phyloP scores from a whole-genome alignment of 2,329 filamentous ascomycete genomes.

The Pyricularia sp. region DNA sequence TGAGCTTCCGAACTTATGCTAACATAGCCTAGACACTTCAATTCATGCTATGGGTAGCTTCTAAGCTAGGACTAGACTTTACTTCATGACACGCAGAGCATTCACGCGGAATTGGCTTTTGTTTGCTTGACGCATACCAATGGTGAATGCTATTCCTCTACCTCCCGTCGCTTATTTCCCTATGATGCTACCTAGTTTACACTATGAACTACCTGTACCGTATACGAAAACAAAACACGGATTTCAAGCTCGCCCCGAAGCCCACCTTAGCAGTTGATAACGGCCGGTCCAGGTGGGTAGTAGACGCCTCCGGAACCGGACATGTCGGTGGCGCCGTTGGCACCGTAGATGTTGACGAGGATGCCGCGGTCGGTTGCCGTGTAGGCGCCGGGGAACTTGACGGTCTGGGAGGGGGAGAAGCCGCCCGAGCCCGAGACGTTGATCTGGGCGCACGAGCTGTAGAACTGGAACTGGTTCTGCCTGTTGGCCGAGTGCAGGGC shows the following conservation, averaged over 20 bases:
- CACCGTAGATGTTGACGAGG: constrained; percentile 32
- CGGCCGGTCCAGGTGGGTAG: constrained; percentile 22
- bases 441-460: constrained; percentile 17
- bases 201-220: not conserved
- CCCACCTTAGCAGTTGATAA: constrained; percentile 17
- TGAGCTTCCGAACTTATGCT: not conserved
- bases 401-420: constrained; percentile 21
- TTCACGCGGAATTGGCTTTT: not conserved
- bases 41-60: not conserved
- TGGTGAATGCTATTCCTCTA: not conserved
- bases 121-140: not conserved
- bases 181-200: not conserved
- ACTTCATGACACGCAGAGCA: not conserved
- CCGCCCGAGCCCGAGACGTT: constrained; percentile 21
- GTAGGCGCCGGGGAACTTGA: constrained; percentile 33
- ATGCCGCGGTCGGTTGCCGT: constrained; percentile 29
- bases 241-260: not conserved
- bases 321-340: constrained; percentile 26
- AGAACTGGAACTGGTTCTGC: constrained; percentile 8
- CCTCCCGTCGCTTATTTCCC: not conserved
- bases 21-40: not conserved
- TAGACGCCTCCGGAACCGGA: constrained; percentile 22
- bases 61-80: not conserved
- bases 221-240: not conserved
- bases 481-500: constrained; percentile 7